A percentile compares a stretch with the other conserved stretches of the same genome.
Conservation (phyloP, 2,329 filamentous ascomycete species). For the Colletotrichum cuscutae region DNA sequence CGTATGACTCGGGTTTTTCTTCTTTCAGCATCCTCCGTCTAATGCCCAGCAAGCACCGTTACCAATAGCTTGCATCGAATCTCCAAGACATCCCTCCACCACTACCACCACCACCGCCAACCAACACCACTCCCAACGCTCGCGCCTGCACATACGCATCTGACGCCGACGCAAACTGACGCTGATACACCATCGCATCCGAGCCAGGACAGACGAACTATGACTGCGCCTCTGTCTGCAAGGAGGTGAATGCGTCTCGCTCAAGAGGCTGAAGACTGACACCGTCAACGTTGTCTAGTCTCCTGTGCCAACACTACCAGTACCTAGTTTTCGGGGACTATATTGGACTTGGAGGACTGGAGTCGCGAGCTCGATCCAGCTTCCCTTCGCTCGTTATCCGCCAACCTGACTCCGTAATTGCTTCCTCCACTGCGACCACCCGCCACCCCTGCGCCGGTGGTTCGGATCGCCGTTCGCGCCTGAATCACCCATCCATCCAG, state of each 20-base stretch:
- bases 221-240: conserved; percentile 29
- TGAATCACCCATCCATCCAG: conserved; percentile 16
- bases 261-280: conserved; percentile 24
- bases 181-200: background rate
- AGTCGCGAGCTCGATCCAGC: conserved; percentile 9
- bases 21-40: background rate
- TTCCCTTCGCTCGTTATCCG: conserved; percentile 23
- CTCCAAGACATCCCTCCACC: background rate
- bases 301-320: background rate
- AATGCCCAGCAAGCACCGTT: background rate
- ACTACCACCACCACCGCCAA: background rate
- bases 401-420: conserved; percentile 8
- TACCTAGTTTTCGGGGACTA: background rate
- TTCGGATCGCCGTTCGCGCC: conserved; percentile 3
- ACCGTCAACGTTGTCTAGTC: conserved; percentile 16
- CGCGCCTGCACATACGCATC: background rate
- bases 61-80: conserved; percentile 1
- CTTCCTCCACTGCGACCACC: conserved; percentile 27
- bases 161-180: background rate
- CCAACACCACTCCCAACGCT: background rate
- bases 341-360: background rate
- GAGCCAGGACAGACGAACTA: conserved; percentile 12
- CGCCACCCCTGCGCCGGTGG: conserved; percentile 28
- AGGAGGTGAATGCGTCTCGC: conserved; percentile 34
- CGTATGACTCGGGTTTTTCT: background rate